phyloP scores from a whole-genome alignment of 768 basidiomycete species.

The Dendrothele bispora region DNA sequence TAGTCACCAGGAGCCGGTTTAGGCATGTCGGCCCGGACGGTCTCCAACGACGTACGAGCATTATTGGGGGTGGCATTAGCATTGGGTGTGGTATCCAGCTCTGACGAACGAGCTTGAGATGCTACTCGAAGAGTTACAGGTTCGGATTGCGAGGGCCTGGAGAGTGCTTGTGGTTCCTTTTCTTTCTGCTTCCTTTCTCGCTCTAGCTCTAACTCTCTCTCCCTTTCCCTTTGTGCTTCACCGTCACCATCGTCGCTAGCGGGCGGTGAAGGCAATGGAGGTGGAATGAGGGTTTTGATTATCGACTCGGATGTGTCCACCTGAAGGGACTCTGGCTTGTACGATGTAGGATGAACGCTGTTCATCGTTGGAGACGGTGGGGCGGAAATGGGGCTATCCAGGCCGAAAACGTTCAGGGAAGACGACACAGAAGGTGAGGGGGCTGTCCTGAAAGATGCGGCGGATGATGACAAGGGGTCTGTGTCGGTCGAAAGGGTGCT shows the following conservation, averaged over 20 bases:
- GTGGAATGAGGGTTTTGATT: conserved; percentile 22
- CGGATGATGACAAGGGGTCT: conserved; percentile 30
- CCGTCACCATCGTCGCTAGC: conserved; percentile 8
- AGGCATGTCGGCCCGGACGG: background rate
- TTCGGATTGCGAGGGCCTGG: conserved; percentile 12
- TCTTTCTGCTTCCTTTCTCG: conserved; percentile 19
- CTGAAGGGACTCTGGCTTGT: no score
- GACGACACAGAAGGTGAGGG: conserved; percentile 18
- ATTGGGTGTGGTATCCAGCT: conserved; percentile 2
- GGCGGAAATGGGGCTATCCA: conserved; percentile 26
- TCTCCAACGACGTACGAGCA: conserved; percentile 5
- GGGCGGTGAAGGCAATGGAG: conserved; percentile 52
- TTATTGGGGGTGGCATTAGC: conserved; percentile 13
- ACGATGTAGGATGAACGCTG: no score
- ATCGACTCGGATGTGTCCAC: conserved; percentile 12
- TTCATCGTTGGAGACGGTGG: conserved; percentile 13
- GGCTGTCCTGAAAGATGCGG: conserved; percentile 35
- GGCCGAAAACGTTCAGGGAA: conserved; percentile 30
- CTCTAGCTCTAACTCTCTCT: no score
- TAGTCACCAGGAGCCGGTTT: conserved; percentile 27
- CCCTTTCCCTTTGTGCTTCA: conserved; percentile 22
- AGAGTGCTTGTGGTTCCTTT: conserved; percentile 17
- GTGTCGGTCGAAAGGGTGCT: conserved; percentile 20
- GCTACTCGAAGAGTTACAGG: background rate
- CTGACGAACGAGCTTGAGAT: background rate